Evolutionary conservation across 139 green algal species (phyloP).

Genomic region (Dunaliella primolecta): DNA sequence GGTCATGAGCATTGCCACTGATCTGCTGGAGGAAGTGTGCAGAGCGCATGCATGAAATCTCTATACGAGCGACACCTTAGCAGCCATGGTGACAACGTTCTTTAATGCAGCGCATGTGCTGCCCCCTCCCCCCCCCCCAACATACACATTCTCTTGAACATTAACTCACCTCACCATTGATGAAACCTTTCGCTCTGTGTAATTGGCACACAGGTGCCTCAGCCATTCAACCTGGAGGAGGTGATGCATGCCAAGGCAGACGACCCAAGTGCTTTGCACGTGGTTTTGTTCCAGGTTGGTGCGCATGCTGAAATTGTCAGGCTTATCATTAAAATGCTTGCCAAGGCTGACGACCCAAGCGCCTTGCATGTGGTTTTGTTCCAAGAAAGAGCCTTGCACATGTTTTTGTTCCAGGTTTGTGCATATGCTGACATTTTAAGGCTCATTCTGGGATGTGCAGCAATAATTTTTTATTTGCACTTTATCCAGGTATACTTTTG

Average conservation of each 20-base stretch:
- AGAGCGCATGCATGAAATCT: too few relatives aligned
- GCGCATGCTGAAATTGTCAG: not conserved
- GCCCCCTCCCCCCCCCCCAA: too few relatives aligned
- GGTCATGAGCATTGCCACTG: too few relatives aligned
- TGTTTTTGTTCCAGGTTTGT: not conserved
- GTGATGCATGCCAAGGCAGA: constrained; percentile 73
- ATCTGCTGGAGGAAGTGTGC: too few relatives aligned
- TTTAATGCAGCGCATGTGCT: too few relatives aligned
- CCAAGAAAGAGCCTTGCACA: constrained; percentile 33
- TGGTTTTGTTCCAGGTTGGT: constrained; percentile 76
- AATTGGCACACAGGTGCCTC: constrained; percentile 62
- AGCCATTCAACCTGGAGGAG: constrained; percentile 72
- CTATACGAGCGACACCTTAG: too few relatives aligned
- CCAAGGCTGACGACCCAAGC: constrained; percentile 69
- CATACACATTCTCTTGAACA: too few relatives aligned
- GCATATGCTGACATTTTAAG: not conserved
- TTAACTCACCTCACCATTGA: too few relatives aligned
- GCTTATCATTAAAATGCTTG: constrained; percentile 71
- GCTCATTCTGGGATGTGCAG: not conserved
- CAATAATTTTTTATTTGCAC: not conserved
- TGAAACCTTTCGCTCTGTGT: too few relatives aligned
- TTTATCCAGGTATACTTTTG: not conserved
- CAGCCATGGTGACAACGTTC: too few relatives aligned
- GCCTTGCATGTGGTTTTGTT: constrained; percentile 85
- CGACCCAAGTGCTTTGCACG: constrained; percentile 75